Evolutionary conservation across 192 early-diverging fungal genomes (phyloP), one percentile per base, ranked within the genome.

Genomic region (Coemansia sp.): DNA sequence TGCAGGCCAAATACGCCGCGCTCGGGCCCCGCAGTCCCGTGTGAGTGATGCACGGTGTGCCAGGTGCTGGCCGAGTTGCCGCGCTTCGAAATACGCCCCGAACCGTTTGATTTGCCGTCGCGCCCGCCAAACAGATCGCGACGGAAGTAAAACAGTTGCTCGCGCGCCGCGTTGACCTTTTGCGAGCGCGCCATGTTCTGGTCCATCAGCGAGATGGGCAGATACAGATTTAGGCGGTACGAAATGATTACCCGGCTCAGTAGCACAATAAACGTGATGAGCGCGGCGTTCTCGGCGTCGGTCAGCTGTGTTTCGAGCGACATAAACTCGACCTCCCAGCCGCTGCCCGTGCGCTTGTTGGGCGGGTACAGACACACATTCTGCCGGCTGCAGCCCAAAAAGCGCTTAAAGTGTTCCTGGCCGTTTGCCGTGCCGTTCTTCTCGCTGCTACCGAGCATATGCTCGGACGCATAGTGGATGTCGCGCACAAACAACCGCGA

Each of bases 291-390:
- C 62, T 95, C 96, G 38, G 87, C 90, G 50, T 99, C 96, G 1
- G 92, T 95, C 36, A 97, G 61, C 78, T 99, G 96, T 50, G 94
- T 82, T 64, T 99, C 96, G 84, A 95, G 90, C 28, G 90, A 89
- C 50, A 94, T 80, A 64, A 99, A 95, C 78, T 96, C 96, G 22
- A 99, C 92, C 53, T 95, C 82, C 96, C 96, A 99, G 11, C 96
- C 96, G 66, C 97, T 93, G 15, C 83, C 80, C 8, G 87, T 80
- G 34, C 82, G 79, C 6, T 88, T 92, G 41, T 94, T 88, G 17
- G 96, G 96, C 14, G 94, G 93, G 67, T 97, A 96, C 73, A 99
- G 92, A n/a, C 96, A 86, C 77, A 96, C 89, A 5, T 93, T 94
- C 76, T 99, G 94, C 81, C 96, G 92, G 63, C 94, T 97, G 61